These are phyloP conservation scores for Fusarium pseudonygamai DNA, from an alignment of 2,329 filamentous ascomycete genomes.

Conservation along the genomic window DNA sequence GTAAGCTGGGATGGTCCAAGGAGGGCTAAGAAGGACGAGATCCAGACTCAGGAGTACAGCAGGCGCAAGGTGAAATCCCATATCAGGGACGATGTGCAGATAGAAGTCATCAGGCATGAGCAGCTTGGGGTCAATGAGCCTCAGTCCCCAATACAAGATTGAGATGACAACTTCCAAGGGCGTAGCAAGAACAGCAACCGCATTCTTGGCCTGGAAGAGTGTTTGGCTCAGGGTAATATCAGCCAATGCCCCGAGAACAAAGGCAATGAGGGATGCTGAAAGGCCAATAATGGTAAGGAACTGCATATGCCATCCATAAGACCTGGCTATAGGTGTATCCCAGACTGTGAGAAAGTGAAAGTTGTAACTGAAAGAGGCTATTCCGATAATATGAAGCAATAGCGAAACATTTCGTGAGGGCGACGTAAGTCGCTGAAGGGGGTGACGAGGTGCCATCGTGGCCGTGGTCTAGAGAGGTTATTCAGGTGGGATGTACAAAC, in stretches of 20 bases:
- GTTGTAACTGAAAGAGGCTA: slow-evolving; percentile 62
- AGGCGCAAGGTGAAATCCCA: slow-evolving; percentile 74
- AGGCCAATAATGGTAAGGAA: slow-evolving; percentile 81
- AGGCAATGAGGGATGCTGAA: slow-evolving; percentile 67
- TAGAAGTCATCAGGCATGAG: slow-evolving; percentile 65
- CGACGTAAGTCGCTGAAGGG: slow-evolving; percentile 71
- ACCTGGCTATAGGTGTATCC: slow-evolving; percentile 62
- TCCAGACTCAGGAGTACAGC: slow-evolving; percentile 72
- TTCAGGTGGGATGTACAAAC: not conserved
- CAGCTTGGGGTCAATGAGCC: slow-evolving; percentile 62
- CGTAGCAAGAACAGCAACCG: slow-evolving; percentile 69
- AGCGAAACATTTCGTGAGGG: slow-evolving; percentile 72
- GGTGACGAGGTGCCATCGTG: slow-evolving; percentile 60
- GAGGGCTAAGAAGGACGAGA: slow-evolving; percentile 74
- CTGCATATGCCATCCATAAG: slow-evolving; percentile 75
- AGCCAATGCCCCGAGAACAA: slow-evolving; percentile 68
- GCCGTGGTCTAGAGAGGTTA: not conserved
- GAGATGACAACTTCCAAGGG: slow-evolving; percentile 78
- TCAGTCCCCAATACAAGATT: slow-evolving; percentile 77
- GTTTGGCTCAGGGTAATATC: slow-evolving; percentile 67
- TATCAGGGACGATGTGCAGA: slow-evolving; percentile 65
- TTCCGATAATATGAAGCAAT: slow-evolving; percentile 65
- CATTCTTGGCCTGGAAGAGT: slow-evolving; percentile 75
- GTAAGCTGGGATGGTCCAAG: slow-evolving; percentile 73
- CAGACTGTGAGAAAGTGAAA: slow-evolving; percentile 62